Evolutionary conservation across 2,329 filamentous ascomycete species (phyloP).

Genomic region (Beauveria asiatica): DNA sequence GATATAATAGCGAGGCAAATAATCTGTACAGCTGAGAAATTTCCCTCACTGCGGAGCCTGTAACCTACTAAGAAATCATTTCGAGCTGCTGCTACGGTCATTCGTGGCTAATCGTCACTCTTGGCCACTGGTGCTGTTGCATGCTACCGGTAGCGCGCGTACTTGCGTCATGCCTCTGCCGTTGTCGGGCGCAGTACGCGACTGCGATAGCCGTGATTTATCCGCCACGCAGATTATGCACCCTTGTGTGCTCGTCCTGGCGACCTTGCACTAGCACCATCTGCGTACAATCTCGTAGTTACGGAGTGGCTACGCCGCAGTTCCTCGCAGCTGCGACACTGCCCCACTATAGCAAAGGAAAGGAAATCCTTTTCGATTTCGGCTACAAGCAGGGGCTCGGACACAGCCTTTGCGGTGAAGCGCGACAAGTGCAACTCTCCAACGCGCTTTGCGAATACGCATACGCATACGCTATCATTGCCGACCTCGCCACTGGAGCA

Average conservation of each 20-base stretch:
- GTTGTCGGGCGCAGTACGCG: neutral
- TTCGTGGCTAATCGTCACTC: no score
- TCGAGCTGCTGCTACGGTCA: no score
- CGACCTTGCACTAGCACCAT: constrained; percentile 6
- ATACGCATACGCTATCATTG: constrained; percentile 1
- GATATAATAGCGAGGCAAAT: no score
- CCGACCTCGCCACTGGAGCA: neutral
- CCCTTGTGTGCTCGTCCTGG: neutral
- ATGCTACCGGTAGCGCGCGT: no score
- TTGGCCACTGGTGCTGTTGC: no score
- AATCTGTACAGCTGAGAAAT: no score
- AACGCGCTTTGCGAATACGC: constrained; percentile 5
- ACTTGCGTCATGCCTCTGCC: neutral
- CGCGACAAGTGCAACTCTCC: neutral
- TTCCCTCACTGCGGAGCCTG: no score
- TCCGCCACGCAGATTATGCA: neutral
- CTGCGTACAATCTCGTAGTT: neutral
- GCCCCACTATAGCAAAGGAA: neutral
- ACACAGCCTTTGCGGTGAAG: neutral
- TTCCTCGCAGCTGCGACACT: neutral
- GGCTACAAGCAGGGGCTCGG: no score
- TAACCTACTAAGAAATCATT: no score
- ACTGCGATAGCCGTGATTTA: neutral
- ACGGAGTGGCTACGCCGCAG: neutral
- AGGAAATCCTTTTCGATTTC: no score